Base-by-base conservation (phyloP, 805 yeast genomes). In the Priceomyces fermenticarens region DNA sequence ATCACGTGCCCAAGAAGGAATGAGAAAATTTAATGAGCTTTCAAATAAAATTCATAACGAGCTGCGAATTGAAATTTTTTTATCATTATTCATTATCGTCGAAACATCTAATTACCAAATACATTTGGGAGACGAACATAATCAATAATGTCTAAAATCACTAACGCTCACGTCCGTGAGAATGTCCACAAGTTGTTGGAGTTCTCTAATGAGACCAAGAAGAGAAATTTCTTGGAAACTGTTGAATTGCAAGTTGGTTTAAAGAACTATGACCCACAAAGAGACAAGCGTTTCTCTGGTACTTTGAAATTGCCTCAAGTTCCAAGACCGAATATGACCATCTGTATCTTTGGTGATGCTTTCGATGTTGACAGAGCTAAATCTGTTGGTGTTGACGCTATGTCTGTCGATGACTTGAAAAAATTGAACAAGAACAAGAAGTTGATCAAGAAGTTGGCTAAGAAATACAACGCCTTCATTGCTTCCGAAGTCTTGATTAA, bases 211-310 rank as follows among this genome's bases (percentile, higher is more conserved):
- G 93, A 86, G 76, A 85, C 91, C 79, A 93, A 93, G 88, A 91
- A 93, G 97, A 90, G 99, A 85, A 93, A 93, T 96, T 93, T 93
- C 81, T 86, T 91, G 78, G 99, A 93, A 85, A 91, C 99, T 75
- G 90, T 93, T 67, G 99, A 93, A 81, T 83, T 93, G 72, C 99
- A 93, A 81, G 96, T 93, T 70, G 99, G 99, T 77, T 84, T 93
- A 65, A 93, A 93, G 90, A 93, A 93, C 96, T 93, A 93, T 79
- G 99, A 93, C 75, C 98, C 99, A 72, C 99, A 93, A 83, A 90
- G 99, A 88, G 99, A 93, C 80, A 93, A 93, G 90, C 98, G 99
- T 89, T 93, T 93, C 97, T 91, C 98, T 73, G 99, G 99, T 80
- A 70, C 98, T 70, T 84, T 93, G 79, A 93, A 84, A 80, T 82